Percentiles rank a stretch among this genome's conserved stretches.
phyloP scores from a whole-genome alignment of 179 eudicot species.

The Heliamphora pulchella region DNA sequence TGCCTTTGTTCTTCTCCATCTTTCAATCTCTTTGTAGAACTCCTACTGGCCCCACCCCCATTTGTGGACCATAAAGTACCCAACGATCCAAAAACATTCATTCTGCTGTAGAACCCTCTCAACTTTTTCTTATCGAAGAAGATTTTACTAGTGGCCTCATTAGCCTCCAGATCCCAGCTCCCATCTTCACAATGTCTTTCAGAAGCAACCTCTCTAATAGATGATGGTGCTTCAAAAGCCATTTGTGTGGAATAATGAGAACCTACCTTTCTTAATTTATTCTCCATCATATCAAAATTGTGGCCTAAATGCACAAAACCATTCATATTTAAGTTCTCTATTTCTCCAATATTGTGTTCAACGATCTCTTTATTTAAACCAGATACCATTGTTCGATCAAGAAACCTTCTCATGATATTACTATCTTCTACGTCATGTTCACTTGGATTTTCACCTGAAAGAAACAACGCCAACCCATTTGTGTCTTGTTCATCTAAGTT shows the following conservation, averaged over 20 bases:
- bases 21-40: constrained; percentile 31
- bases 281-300: background rate
- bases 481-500: constrained; percentile 30
- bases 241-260: constrained; percentile 14
- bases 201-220: constrained; percentile 15
- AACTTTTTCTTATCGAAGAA: constrained; percentile 17
- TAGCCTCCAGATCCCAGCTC: constrained; percentile 30
- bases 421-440: constrained; percentile 24
- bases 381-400: constrained; percentile 21
- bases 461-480: constrained; percentile 30
- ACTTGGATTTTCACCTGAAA: constrained; percentile 25
- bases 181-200: constrained; percentile 18
- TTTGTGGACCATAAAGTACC: constrained; percentile 16
- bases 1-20: constrained; percentile 31
- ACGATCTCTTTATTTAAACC: constrained; percentile 22
- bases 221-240: constrained; percentile 19
- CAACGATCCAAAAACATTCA: constrained; percentile 23
- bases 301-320: constrained; percentile 15
- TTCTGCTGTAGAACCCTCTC: constrained; percentile 18
- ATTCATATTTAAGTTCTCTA: constrained; percentile 12
- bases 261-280: constrained; percentile 11
- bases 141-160: constrained; percentile 17
- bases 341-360: constrained; percentile 21
- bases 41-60: constrained; percentile 22
- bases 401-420: constrained; percentile 28